A percentile compares a stretch with the other conserved stretches of the same genome.
phyloP scores from a whole-genome alignment of 139 green algal genomes.

The Micractinium conductrix region DNA sequence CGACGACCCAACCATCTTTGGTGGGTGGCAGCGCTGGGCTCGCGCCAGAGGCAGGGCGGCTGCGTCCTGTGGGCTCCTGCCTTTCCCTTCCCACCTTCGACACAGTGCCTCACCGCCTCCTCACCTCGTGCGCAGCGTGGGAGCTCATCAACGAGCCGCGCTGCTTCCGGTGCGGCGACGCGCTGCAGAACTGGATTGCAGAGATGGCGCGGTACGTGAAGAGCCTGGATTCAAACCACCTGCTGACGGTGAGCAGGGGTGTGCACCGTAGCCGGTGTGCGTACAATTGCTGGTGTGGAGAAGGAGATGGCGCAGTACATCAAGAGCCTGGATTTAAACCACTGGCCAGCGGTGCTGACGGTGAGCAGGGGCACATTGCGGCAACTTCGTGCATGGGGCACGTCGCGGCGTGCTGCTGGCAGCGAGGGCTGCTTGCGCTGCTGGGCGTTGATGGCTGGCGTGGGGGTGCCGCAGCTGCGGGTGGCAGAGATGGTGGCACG shows the following conservation, averaged over 20 bases:
- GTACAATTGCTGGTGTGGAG: too few relatives aligned
- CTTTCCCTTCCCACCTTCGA: background rate
- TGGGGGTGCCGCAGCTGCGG: too few relatives aligned
- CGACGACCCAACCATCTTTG: constrained; percentile 77
- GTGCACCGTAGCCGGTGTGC: too few relatives aligned
- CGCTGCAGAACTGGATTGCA: constrained; percentile 13
- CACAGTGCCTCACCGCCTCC: background rate
- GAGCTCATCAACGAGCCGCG: constrained; percentile 69
- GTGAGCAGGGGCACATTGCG: too few relatives aligned
- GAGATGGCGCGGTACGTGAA: constrained; percentile 64
- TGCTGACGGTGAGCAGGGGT: constrained; percentile 44
- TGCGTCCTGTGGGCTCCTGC: too few relatives aligned
- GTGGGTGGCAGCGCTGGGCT: background rate
- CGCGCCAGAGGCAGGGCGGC: too few relatives aligned
- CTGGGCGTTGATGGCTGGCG: too few relatives aligned
- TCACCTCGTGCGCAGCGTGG: constrained; percentile 18
- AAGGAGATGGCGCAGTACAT: constrained; percentile 62
- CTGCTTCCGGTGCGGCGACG: constrained; percentile 34
- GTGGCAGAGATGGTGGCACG: too few relatives aligned
- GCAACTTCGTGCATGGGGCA: too few relatives aligned
- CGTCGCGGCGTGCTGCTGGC: too few relatives aligned
- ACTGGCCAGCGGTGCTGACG: constrained; percentile 60
- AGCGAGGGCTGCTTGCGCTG: too few relatives aligned
- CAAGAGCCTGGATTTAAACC: constrained; percentile 52
- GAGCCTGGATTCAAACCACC: constrained; percentile 48